Percentiles rank a stretch among this genome's conserved stretches.
Evolutionary conservation across 306 rosid species (phyloP).

Genomic region (Dryas drummondii): DNA sequence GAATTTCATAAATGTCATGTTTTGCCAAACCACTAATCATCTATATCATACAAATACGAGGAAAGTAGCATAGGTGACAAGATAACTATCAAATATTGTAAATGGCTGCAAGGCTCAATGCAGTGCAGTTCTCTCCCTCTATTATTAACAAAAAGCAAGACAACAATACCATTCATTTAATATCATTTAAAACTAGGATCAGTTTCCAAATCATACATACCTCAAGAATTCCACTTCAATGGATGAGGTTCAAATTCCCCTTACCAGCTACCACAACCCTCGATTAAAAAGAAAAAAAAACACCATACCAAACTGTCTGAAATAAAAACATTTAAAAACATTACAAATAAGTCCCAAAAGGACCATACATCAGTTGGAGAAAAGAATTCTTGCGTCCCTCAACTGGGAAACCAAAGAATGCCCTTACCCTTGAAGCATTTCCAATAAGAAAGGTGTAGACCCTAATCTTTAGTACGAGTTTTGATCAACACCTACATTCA

Average conservation of each 20-base stretch:
- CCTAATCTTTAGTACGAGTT: neutral
- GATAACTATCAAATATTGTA: neutral
- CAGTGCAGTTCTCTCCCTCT: neutral
- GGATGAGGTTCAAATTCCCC: neutral
- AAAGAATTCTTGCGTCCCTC: constrained; percentile 21
- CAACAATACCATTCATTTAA: neutral
- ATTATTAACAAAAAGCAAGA: neutral
- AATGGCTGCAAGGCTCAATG: neutral
- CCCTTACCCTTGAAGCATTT: constrained; percentile 24
- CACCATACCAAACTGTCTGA: neutral
- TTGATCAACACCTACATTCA: constrained; percentile 12
- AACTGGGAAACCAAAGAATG: constrained; percentile 26
- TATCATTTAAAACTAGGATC: neutral
- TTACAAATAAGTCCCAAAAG: neutral
- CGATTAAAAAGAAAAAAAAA: neutral
- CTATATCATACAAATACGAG: neutral
- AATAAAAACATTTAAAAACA: neutral
- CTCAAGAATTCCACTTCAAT: neutral
- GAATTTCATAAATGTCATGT: neutral
- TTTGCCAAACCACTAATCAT: too few species aligned
- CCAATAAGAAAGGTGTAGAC: constrained; percentile 11
- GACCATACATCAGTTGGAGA: constrained; percentile 9
- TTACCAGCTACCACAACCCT: neutral
- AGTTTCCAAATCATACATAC: too few species aligned
- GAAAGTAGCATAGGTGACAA: neutral